Conservation (phyloP, 306 rosid species). For the Medicago truncatula region DNA sequence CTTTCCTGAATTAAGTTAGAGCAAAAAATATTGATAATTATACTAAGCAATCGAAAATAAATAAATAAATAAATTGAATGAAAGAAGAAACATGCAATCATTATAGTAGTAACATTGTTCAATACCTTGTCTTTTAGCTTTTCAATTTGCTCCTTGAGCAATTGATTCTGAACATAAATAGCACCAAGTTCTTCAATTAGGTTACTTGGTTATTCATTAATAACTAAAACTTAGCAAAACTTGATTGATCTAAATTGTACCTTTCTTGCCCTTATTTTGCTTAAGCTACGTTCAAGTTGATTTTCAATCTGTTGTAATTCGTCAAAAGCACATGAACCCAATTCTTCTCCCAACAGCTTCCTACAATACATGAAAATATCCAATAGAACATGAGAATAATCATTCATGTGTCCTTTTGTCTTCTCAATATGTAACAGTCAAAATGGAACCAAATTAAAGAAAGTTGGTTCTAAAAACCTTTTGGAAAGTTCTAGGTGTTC, state of each 20-base stretch:
- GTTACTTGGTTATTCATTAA: background rate
- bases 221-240: background rate
- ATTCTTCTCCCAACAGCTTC: slow-evolving; percentile 75
- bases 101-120: background rate
- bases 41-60: background rate
- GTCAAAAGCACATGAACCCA: slow-evolving; percentile 65
- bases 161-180: slow-evolving; percentile 56
- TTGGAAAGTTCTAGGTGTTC: slow-evolving; percentile 67
- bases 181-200: slow-evolving; percentile 38
- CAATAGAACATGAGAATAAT: background rate
- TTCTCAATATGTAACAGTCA: slow-evolving; percentile 6
- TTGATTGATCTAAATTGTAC: slow-evolving; percentile 44
- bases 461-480: slow-evolving; percentile 50
- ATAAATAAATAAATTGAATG: background rate
- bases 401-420: background rate
- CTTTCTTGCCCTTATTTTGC: slow-evolving; percentile 83
- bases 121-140: slow-evolving; percentile 73
- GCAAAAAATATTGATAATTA: slow-evolving; percentile 8
- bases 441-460: slow-evolving; percentile 1
- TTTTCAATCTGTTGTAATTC: slow-evolving; percentile 71
- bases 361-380: slow-evolving; percentile 46
- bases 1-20: slow-evolving; percentile 58
- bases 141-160: slow-evolving; percentile 67
- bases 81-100: background rate
- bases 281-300: slow-evolving; percentile 75